Base-by-base conservation (phyloP, 2,329 filamentous ascomycete species). In the Ophidiomyces ophidiicola region DNA sequence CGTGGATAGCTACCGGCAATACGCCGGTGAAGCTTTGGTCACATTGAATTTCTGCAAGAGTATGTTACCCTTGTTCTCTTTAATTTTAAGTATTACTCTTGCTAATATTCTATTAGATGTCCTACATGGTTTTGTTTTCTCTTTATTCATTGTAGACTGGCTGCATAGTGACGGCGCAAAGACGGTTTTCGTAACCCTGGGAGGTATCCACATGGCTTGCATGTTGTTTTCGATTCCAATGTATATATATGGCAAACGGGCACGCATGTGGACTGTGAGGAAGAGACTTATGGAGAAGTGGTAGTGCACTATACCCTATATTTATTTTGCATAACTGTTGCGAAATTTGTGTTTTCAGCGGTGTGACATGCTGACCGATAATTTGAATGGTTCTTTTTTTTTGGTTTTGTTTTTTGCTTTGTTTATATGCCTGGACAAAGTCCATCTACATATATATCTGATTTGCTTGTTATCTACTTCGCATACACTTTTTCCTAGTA, bases 1-100 rank as follows among this genome's bases (percentile, higher is more conserved):
- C 39, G 85, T 96, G 5, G 88, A 96, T 61, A 86, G 80, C 48
- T 94, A 96, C 60, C 72, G 87, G 7, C 81, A 92, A 53, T 94
- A 94, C 59, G 88, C 88, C 0, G 87, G 86, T 14, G 88, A 96
- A 61, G 87, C 88, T 2, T 70, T 96, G 23, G 90, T 96, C 10
- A 94, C 88, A 14, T 67, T 96, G 49, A 96, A 94, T 54, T 90
- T 94, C 54, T 78, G 76, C 62, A 96, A 96, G 69, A 96, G 70
- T 73, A 57, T 51, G 63, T 63, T 23, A 12, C 10, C 10, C 11
- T 5, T 15, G 24, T 4, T 26, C 20, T n/a, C 12, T 25, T 1
- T n/a, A n/a, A 7, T 19, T 1, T 21, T 17, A 8, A 10, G n/a
- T 11, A 35, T 11, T 7, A n/a, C 43, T 11, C 25, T 28, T 29